Percentiles rank a stretch among this genome's conserved stretches.
Evolutionary conservation across 768 basidiomycete species (phyloP).

Genomic region (Cyclocybe cylindracea): DNA sequence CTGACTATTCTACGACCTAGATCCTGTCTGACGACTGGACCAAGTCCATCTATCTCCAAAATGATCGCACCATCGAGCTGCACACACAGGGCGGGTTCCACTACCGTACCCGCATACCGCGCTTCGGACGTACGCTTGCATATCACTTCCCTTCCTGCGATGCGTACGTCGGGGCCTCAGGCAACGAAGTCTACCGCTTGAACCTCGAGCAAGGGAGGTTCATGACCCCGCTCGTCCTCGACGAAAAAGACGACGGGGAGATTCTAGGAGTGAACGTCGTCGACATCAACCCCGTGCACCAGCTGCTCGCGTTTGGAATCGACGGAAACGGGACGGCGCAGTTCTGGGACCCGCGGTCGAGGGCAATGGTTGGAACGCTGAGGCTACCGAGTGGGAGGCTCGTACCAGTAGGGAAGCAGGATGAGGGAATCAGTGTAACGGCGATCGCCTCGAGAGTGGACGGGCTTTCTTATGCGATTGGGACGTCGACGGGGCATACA

Average conservation of each 20-base stretch:
- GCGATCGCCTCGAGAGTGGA: constrained; percentile 84
- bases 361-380: constrained; percentile 71
- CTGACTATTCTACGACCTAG: constrained; percentile 38
- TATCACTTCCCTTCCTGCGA: constrained; percentile 97
- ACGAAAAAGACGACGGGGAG: constrained; percentile 48
- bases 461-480: constrained; percentile 91
- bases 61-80: constrained; percentile 90
- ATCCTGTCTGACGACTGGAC: constrained; percentile 98
- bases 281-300: constrained; percentile 93
- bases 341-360: constrained; percentile 94
- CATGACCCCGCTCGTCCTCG: constrained; percentile 74
- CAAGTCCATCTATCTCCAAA: constrained; percentile 95
- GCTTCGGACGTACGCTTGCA: constrained; percentile 87
- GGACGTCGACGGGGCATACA: constrained; percentile 94
- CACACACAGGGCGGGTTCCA: constrained; percentile 95
- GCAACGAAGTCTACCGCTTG: constrained; percentile 87
- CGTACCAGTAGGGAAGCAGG: constrained; percentile 35
- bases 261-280: constrained; percentile 87
- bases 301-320: constrained; percentile 84
- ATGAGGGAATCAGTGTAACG: constrained; percentile 62
- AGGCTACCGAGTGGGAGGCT: constrained; percentile 58
- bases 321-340: constrained; percentile 88
- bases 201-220: constrained; percentile 96
- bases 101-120: constrained; percentile 91
- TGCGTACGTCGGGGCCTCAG: constrained; percentile 80